Conservation (phyloP, 179 eudicot species). For the Vitellaria paradoxa region DNA sequence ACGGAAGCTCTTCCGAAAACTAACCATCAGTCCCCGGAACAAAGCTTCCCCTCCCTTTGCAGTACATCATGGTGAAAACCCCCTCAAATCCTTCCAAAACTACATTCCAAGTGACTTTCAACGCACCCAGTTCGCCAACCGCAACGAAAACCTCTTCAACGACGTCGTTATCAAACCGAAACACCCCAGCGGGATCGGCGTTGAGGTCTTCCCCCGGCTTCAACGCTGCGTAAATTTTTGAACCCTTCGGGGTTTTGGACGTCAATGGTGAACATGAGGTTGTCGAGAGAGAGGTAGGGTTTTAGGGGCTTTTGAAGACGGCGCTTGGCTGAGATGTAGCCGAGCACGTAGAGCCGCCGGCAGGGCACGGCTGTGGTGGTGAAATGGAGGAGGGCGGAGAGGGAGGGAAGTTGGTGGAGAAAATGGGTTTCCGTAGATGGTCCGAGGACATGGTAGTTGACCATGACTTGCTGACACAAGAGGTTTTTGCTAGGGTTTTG, state of each 20-base stretch:
- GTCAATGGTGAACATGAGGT: slow-evolving; percentile 33
- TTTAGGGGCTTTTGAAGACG: slow-evolving; percentile 26
- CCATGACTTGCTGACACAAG: slow-evolving; percentile 61
- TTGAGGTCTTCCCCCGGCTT: slow-evolving; percentile 23
- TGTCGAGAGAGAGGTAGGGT: slow-evolving; percentile 29
- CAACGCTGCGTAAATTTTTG: neutral
- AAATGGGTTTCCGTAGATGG: slow-evolving; percentile 54
- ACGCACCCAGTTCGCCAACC: slow-evolving; percentile 14
- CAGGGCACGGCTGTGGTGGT: slow-evolving; percentile 20
- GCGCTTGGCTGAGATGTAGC: slow-evolving; percentile 26
- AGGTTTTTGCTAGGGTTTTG: slow-evolving; percentile 45
- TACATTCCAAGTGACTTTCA: slow-evolving; percentile 42
- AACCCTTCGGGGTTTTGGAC: neutral
- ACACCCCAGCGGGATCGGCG: slow-evolving; percentile 22
- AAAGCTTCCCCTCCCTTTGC: slow-evolving; percentile 36
- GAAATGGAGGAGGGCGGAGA: slow-evolving; percentile 31
- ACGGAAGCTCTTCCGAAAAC: slow-evolving; percentile 57
- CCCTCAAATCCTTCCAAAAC: slow-evolving; percentile 37
- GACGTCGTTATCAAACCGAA: slow-evolving; percentile 36
- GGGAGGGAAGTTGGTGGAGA: slow-evolving; percentile 46
- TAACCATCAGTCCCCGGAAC: slow-evolving; percentile 37
- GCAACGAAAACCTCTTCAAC: neutral
- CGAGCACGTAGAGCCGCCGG: slow-evolving; percentile 35
- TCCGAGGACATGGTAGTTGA: slow-evolving; percentile 43
- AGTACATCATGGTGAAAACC: slow-evolving; percentile 47